Evolutionary conservation across 1,284 basidiomycete genomes (phyloP), one percentile per base, ranked within the genome.

Genomic region (Hemileia vastatrix): DNA sequence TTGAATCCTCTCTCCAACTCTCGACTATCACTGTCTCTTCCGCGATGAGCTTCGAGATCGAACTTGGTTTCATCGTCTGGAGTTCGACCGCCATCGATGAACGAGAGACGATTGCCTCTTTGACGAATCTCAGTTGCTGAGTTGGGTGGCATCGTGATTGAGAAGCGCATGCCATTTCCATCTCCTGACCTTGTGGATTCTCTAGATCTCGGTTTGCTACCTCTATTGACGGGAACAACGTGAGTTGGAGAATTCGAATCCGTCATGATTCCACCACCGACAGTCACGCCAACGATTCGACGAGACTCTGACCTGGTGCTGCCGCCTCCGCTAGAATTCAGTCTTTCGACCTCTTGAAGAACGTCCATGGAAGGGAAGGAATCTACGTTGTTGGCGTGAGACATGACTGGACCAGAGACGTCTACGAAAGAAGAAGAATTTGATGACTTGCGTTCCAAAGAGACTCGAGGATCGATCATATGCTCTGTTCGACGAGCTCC

Each of bases 251-350:
- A 40, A 9, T 15, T 40, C 15, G 36, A 40, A 40, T 70, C 67
- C 54, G 69, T 57, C 40, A 66, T 65, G 54, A 65, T 67, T 36
- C 44, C 68, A 49, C 68, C 68, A 21, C 60, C 66, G 24, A 67
- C 69, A 23, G 69, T 70, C 48, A 67, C 67, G 60, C 69, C 69
- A 18, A 69, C 63, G 19, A 68, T 66, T 9, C 67, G 63, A 27
- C 27, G 27, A 6, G 65, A 43, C 36, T 62, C 66, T 40, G 64
- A 23, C 55, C 51, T 24, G 59, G 64, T 64, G 11, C 55, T 61
- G 54, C 65, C 69, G 48, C 67, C 63, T 21, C 68, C 66, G 36
- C 68, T 70, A 23, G 58, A 58, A 15, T 63, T 65, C 6, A 60
- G 54, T 15, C 65, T 64, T 18, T 70, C 68, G 23, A 68, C 67